Conservation (phyloP, 177 flowering plant genomes). For the Tripterygium wilfordii region DNA sequence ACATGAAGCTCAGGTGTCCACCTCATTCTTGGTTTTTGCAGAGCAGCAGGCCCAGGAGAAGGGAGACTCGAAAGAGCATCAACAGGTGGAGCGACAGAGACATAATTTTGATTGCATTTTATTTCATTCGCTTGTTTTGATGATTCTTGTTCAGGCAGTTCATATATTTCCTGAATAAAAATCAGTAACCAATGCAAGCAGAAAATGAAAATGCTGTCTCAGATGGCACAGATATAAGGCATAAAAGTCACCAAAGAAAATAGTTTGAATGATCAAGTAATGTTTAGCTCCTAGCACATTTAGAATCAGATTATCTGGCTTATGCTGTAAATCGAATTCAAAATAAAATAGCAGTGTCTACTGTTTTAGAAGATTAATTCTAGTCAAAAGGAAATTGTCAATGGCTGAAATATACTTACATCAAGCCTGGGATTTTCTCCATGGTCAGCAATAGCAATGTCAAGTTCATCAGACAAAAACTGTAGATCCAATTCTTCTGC, state of each 20-base stretch:
- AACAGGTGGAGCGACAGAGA: slow-evolving; percentile 17
- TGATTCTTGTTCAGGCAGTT: slow-evolving; percentile 27
- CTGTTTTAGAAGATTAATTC: too few relatives aligned
- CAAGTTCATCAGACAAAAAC: slow-evolving; percentile 60
- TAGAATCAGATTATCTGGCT: too few relatives aligned
- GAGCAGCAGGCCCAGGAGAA: slow-evolving; percentile 33
- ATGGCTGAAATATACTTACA: slow-evolving; percentile 30
- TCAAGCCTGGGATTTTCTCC: slow-evolving; percentile 55
- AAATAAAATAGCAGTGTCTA: too few relatives aligned
- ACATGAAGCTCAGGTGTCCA: slow-evolving; percentile 74
- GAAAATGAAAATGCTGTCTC: too few relatives aligned
- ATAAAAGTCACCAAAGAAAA: not conserved
- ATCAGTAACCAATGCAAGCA: slow-evolving; percentile 6
- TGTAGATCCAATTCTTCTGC: slow-evolving; percentile 58
- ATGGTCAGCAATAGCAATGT: slow-evolving; percentile 47
- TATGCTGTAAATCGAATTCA: too few relatives aligned
- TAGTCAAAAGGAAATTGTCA: not conserved
- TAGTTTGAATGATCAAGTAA: not conserved
- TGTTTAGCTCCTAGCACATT: not conserved
- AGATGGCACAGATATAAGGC: too few relatives aligned
- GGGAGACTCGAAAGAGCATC: slow-evolving; percentile 26
- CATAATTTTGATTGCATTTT: slow-evolving; percentile 11
- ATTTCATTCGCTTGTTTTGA: slow-evolving; percentile 17
- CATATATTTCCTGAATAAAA: slow-evolving; percentile 45
- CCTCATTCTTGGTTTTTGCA: slow-evolving; percentile 58